Conservation (phyloP, 441 rosid species). For the Omphalea diandra region DNA sequence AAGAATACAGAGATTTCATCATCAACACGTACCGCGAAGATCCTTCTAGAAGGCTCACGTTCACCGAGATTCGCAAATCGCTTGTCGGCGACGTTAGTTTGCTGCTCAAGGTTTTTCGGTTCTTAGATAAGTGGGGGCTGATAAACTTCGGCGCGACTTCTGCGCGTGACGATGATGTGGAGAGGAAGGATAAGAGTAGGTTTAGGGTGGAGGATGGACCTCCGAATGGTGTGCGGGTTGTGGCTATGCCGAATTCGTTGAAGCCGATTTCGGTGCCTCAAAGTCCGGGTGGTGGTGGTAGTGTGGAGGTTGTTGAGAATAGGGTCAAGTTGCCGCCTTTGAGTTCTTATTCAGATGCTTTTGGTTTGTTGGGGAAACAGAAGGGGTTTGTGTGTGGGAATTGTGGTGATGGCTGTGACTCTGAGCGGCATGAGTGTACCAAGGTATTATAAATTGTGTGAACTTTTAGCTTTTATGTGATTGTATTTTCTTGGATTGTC, state of each 20-base stretch:
- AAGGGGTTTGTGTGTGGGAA: slow-evolving; percentile 38
- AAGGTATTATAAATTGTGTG: slow-evolving; percentile 39
- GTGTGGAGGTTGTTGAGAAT: slow-evolving; percentile 26
- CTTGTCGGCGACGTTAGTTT: slow-evolving; percentile 85
- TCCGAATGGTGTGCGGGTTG: slow-evolving; percentile 72
- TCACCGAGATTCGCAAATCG: slow-evolving; percentile 74
- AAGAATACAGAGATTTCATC: slow-evolving; percentile 88
- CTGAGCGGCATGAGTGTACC: slow-evolving; percentile 47
- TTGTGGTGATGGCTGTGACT: slow-evolving; percentile 51
- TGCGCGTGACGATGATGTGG: slow-evolving; percentile 5
- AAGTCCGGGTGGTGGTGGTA: slow-evolving; percentile 21
- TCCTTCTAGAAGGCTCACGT: slow-evolving; percentile 61
- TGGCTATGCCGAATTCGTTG: slow-evolving; percentile 60
- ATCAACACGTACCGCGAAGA: slow-evolving; percentile 88
- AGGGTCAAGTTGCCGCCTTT: slow-evolving; percentile 53
- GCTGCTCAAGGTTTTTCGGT: slow-evolving; percentile 69
- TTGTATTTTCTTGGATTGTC: neutral
- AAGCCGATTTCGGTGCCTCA: slow-evolving; percentile 52
- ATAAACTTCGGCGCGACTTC: slow-evolving; percentile 55
- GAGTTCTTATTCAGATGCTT: slow-evolving; percentile 76
- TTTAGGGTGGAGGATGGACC: slow-evolving; percentile 64
- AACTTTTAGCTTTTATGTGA: neutral
- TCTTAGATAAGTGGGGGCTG: slow-evolving; percentile 71
- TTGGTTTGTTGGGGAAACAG: slow-evolving; percentile 40
- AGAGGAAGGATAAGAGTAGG: slow-evolving; percentile 25